Conservation (phyloP, 73 alveolate species). For the Paramecium sexaurelia region DNA sequence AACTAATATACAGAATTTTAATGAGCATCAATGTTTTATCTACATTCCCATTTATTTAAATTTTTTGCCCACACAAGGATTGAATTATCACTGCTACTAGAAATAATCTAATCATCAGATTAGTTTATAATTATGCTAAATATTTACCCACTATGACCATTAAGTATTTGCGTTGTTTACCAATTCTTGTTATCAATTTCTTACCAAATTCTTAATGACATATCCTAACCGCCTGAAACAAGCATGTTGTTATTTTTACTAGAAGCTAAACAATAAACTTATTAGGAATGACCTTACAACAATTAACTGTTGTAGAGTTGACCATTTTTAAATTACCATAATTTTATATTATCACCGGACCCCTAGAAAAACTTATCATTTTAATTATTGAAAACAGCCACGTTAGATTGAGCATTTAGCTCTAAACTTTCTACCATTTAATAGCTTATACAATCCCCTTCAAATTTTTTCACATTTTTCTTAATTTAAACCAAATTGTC, state of each 20-base stretch:
- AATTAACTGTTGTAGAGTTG: background rate
- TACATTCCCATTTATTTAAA: background rate
- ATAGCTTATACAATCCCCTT: background rate
- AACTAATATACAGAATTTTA: background rate
- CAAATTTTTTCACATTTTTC: background rate
- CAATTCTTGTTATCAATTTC: background rate
- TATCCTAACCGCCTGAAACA: background rate
- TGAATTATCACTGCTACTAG: background rate
- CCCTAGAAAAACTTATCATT: background rate
- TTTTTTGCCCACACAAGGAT: background rate
- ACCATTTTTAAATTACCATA: conserved; percentile 11
- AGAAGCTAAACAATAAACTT: background rate
- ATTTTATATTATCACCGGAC: background rate
- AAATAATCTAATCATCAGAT: background rate
- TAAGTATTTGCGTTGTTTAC: background rate
- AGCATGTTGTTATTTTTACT: background rate
- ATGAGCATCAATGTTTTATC: background rate
- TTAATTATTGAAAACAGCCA: background rate
- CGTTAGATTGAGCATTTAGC: background rate
- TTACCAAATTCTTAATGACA: background rate
- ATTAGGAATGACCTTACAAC: background rate
- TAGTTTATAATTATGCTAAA: background rate
- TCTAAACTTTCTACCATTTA: background rate
- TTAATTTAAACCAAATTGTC: background rate
- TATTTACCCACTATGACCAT: background rate